Base-by-base conservation (phyloP, 2,329 filamentous ascomycete genomes). In the Trichophaea hybrida region DNA sequence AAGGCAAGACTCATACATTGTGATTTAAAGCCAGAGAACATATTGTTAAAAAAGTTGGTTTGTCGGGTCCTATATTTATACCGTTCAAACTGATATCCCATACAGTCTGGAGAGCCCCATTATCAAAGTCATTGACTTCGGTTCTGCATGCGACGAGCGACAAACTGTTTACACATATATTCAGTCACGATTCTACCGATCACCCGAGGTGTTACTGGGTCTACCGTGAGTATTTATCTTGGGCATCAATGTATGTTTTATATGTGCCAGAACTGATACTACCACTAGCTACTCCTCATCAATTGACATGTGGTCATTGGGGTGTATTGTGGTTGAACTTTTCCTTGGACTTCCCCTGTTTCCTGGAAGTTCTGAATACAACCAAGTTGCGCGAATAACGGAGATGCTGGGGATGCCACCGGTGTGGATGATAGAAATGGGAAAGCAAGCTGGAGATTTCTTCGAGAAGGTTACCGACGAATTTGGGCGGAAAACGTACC, bases 141-240 rank as follows among this genome's bases (percentile, higher is more conserved):
- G 93, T 48, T 98, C 93, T 40, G 93, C 93, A 12, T 98, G 93
- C 72, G 93, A 98, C 72, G 93, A 98, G 74, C 84, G 93, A 55
- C 93, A 98, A 72, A 98, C 93, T 0, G 93, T 98, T 33, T 98
- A 98, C 73, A 98, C 93, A 5, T 98, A 98, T 72, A 98, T 98
- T 62, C 93, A 98, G 72, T 98, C 93, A 7, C 81, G 93, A 68
- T 98, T 98, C 74, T 98, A 98, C 74, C 84, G 93, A 65, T 98
- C 93, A 0, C 93, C 93, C 1, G 93, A 98, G 72, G 93, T 98
- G 10, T 74, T 98, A 40, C 77, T 98, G n/a, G 93, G 93, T 3
- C 75, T 98, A 52, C 93, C 93, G 61, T 80, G 74, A 65, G 77
- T 70, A 15, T 15, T 37, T 34, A n/a, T 33, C 34, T 6, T 49